Conservation (phyloP, 2,329 filamentous ascomycete species). For the Dactylellina leptospora region DNA sequence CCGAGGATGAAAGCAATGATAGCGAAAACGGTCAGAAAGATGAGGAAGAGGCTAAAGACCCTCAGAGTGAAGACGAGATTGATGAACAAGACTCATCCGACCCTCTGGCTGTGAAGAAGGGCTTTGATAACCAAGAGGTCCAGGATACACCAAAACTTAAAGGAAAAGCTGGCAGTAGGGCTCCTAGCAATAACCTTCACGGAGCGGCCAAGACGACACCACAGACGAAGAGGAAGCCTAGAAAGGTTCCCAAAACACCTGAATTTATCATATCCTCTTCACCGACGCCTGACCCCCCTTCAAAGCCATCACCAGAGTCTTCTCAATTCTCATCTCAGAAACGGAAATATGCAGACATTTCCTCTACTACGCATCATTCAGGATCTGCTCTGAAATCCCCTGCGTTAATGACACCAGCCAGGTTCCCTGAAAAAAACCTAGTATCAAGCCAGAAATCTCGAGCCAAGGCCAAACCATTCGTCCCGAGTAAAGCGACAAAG, state of each 20-base stretch:
- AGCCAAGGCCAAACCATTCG: slow-evolving; percentile 27
- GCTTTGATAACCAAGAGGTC: not conserved
- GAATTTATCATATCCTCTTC: slow-evolving; percentile 27
- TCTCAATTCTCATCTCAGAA: not conserved
- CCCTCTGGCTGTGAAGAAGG: too few species aligned
- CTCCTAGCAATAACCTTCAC: too few species aligned
- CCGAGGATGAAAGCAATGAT: not conserved
- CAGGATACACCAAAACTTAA: not conserved
- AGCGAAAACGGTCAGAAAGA: not conserved
- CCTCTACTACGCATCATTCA: not conserved
- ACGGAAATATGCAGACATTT: not conserved
- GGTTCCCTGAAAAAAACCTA: slow-evolving; percentile 19
- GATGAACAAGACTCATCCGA: too few species aligned
- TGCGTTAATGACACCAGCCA: too few species aligned
- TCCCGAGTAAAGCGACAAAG: slow-evolving; percentile 34
- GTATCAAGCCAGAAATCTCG: slow-evolving; percentile 27
- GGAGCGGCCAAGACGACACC: too few species aligned
- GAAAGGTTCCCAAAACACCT: slow-evolving; percentile 13
- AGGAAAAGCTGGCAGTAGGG: not conserved
- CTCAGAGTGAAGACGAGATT: slow-evolving; percentile 7
- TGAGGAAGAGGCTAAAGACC: not conserved
- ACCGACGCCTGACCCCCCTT: not conserved
- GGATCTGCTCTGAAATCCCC: not conserved
- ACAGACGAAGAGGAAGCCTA: slow-evolving; percentile 1
- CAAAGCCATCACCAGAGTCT: not conserved